Percentiles rank a stretch among this genome's conserved stretches.
These are phyloP conservation scores for Coemansia biformis DNA, from an alignment of 192 early-diverging fungal genomes.

Conservation along the genomic window DNA sequence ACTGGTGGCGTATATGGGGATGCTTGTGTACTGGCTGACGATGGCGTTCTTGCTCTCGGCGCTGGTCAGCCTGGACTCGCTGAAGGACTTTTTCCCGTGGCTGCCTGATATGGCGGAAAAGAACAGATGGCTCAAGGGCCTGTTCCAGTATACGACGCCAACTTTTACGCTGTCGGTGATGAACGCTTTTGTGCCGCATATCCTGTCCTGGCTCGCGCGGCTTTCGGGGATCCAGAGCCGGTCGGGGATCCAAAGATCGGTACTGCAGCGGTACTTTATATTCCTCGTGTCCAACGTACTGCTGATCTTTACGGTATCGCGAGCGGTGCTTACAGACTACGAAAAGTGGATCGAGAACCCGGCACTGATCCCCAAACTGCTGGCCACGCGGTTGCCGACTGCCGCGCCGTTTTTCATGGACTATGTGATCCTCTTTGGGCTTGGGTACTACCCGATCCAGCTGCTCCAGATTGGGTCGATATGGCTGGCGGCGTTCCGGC, in stretches of 20 bases:
- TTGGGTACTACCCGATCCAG: conserved; percentile 62
- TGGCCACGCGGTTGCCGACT: conserved; percentile 63
- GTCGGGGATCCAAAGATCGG: conserved; percentile 39
- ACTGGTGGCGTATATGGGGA: conserved; percentile 53
- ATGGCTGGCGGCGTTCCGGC: conserved; percentile 47
- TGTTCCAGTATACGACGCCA: conserved; percentile 41
- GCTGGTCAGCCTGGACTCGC: conserved; percentile 48
- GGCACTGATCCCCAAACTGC: conserved; percentile 55
- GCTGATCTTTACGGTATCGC: conserved; percentile 64
- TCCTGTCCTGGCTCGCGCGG: conserved; percentile 37
- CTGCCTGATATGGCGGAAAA: conserved; percentile 34
- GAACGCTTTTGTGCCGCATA: conserved; percentile 38
- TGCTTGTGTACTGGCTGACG: conserved; percentile 67
- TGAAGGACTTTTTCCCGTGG: conserved; percentile 53
- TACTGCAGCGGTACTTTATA: conserved; percentile 61
- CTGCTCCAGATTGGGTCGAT: conserved; percentile 65
- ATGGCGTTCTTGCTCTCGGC: conserved; percentile 64
- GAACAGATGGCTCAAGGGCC: conserved; percentile 43
- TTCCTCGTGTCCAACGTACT: conserved; percentile 73
- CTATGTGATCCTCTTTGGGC: conserved; percentile 66
- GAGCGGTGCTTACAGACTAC: conserved; percentile 59
- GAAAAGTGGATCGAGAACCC: conserved; percentile 67
- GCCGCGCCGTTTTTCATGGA: conserved; percentile 78
- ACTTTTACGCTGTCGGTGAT: conserved; percentile 39
- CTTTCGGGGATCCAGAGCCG: conserved; percentile 44